Percentiles rank a stretch among this genome's conserved stretches.
Conservation (phyloP, 148 eudicot genomes). For the Spergularia bocconei region DNA sequence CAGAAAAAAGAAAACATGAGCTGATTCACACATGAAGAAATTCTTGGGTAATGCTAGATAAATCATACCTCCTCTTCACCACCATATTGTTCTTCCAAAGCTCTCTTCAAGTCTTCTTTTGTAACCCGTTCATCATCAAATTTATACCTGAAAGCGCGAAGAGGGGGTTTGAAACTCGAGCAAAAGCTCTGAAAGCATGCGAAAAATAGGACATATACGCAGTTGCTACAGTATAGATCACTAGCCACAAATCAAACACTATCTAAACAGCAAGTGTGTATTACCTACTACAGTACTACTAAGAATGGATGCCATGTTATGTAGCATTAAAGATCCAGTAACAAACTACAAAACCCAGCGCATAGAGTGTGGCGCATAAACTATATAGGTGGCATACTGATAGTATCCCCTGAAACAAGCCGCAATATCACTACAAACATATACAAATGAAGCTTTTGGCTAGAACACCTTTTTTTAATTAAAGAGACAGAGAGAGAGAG, state of each 20-base stretch:
- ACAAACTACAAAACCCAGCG: too few species aligned
- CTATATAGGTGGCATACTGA: too few species aligned
- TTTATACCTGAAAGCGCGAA: slow-evolving; percentile 57
- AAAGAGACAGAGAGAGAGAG: too few species aligned
- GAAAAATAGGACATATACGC: background rate
- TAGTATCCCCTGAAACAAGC: too few species aligned
- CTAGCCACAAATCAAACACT: background rate
- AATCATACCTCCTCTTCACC: slow-evolving; percentile 92
- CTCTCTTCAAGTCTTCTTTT: slow-evolving; percentile 87
- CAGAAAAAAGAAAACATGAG: slow-evolving; percentile 14
- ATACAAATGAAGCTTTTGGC: too few species aligned
- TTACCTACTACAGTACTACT: too few species aligned
- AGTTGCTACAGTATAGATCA: background rate
- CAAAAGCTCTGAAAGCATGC: background rate
- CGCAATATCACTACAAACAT: too few species aligned
- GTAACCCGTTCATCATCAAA: slow-evolving; percentile 99
- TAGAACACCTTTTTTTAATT: too few species aligned
- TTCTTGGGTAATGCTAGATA: background rate
- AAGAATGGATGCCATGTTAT: background rate
- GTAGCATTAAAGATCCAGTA: background rate
- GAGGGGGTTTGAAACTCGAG: background rate
- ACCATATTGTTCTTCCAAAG: slow-evolving; percentile 94
- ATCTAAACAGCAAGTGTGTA: background rate
- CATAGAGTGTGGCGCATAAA: too few species aligned
- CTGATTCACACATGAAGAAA: slow-evolving; percentile 1